A percentile compares a stretch with the other conserved stretches of the same genome.
These are phyloP conservation scores for Pseudogymnoascus sp. DNA, from an alignment of 2,329 filamentous ascomycete species.

Conservation along the genomic window DNA sequence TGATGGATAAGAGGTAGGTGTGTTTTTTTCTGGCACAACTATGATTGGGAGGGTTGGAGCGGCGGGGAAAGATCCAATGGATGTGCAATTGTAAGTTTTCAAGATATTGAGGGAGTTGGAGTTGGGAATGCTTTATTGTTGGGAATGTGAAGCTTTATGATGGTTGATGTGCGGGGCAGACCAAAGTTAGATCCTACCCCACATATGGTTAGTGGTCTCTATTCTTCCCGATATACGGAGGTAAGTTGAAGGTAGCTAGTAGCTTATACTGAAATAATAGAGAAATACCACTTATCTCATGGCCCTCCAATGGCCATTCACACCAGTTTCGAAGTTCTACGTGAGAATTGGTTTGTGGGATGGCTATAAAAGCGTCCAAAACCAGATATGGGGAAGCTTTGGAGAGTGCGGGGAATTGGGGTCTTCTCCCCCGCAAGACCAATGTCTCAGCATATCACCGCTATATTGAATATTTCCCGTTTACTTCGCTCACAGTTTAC, in stretches of 20 bases:
- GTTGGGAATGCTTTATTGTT: background rate
- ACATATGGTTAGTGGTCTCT: background rate
- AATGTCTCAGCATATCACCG: background rate
- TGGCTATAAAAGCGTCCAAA: background rate
- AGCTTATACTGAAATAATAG: background rate
- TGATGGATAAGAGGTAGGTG: background rate
- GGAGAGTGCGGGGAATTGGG: constrained; percentile 4
- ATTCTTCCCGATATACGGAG: constrained; percentile 1
- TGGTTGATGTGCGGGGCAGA: background rate
- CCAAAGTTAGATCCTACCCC: background rate
- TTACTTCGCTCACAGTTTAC: background rate
- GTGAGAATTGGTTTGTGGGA: background rate
- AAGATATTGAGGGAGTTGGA: background rate
- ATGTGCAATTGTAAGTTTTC: background rate
- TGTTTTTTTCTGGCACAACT: background rate
- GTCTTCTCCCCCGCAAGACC: background rate
- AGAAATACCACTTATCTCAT: background rate
- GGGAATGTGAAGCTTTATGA: background rate
- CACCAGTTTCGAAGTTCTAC: background rate
- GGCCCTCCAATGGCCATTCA: background rate
- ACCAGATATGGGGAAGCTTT: background rate
- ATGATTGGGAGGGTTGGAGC: background rate
- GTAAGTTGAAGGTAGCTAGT: background rate
- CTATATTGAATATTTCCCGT: background rate
- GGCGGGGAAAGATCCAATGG: background rate